Base-by-base conservation (phyloP, 2,329 filamentous ascomycete species). In the Trichoderma koningii region DNA sequence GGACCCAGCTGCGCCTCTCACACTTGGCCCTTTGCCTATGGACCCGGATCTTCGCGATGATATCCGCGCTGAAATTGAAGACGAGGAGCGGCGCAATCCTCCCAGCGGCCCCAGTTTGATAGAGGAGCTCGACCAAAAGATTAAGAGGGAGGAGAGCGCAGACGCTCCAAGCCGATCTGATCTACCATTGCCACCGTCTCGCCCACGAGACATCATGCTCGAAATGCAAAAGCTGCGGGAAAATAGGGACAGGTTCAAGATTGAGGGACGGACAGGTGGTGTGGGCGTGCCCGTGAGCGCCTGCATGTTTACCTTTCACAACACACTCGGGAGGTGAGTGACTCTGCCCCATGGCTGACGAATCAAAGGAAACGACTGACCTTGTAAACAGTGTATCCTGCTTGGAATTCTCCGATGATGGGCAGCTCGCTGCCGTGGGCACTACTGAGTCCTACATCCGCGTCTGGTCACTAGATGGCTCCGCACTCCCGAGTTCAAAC, bases 301-400 rank as follows among this genome's bases (percentile, higher is more conserved):
- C 26, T 95, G 92, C 81, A 98, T 98, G 91, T 97, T 96, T 75
- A 99, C 95, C 0, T 97, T 98, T 73, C 95, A 99, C 81, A 99
- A 99, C 76, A 96, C 92, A 0, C 89, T 93, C 68, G 93, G 96
- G 76, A 90, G 87, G 92, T 93, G 79, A 81, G 86, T 76, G 28
- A 4, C 44, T 38, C 28, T 23, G 38, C n/a, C 21, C 4, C 15
- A 41, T 7, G 17, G 23, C 12, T 26, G 28, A 9, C 26, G n/a
- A 19, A 15, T 14, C n/a, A n/a, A 6, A 10, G 7, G 3, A 3
- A 14, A 6, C 9, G 41, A 14, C 59, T 63, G 30, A 63, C 26
- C 1, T 5, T 26, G 23, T 14, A 42, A n/a, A 42, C 63, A 94
- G 91, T 64, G 85, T 97, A 66, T 93, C 92, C n/a, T 96, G 91